Base-by-base conservation (phyloP, 2,329 filamentous ascomycete genomes). In the Catunica adiposa region DNA sequence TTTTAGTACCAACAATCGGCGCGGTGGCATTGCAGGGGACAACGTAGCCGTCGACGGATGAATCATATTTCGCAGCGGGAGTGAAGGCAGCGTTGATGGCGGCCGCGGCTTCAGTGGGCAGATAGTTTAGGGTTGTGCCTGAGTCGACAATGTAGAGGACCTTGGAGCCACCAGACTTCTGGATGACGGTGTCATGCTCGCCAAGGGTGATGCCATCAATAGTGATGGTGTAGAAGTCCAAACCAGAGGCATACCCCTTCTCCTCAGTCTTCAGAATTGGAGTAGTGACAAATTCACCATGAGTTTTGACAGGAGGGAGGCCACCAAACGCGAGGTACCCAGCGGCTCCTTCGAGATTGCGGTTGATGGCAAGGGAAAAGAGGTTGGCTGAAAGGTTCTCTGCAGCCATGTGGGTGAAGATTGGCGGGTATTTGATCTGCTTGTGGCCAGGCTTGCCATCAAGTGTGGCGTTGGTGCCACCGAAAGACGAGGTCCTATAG, bases 81-180 rank as follows among this genome's bases (percentile, higher is more conserved):
- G 47, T 42, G 55, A 56, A 56, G 17, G 47, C 64, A 7, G 59
- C 59, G 52, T 65, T 60, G 61, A 66, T 64, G 29, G 57, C 60
- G 51, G 58, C 63, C 59, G 64, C 65, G 38, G 61, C 63, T 3
- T 57, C 38, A 15, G 60, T 63, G 20, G 63, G 60, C 59, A 62
- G 61, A 56, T 63, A 63, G 58, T 63, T 62, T n/a, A 64, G 58
- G 0, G 62, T 63, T n/a, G 62, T 63, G 34, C 63, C 62, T 17
- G 61, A 63, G 60, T 64, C 62, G 55, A 64, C 61, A 42, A 63
- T 63, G 38, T 56, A 56, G 17, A 25, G 50, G 17, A 47, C 48
- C 14, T 25, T 15, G 37, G 23, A 22, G 58, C 62, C 22, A 58
- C 58, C 29, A 56, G 58, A 26, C 56, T 57, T 8, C 58, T 60